A percentile compares a stretch with the other conserved stretches of the same genome.
Conservation (phyloP, 306 rosid genomes). For the Rosa lucieae region DNA sequence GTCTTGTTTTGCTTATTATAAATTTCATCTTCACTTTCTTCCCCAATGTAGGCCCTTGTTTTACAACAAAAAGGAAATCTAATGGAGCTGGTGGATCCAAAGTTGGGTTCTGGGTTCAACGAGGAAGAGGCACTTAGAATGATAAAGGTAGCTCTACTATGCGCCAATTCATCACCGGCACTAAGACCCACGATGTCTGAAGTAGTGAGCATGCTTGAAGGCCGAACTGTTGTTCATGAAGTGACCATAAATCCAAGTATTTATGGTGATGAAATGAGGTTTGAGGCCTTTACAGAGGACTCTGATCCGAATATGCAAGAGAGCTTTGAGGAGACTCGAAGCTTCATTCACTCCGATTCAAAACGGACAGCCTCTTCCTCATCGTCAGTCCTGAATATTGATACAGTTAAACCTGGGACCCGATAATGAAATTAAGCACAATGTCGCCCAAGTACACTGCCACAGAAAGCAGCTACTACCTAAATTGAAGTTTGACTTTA, state of each 20-base stretch:
- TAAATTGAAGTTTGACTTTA: neutral
- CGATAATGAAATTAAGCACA: too few relatives aligned
- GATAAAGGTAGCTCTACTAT: slow-evolving; percentile 53
- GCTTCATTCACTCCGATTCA: neutral
- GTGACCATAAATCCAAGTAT: slow-evolving; percentile 23
- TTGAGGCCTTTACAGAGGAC: slow-evolving; percentile 41
- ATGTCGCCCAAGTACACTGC: neutral
- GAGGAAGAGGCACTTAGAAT: slow-evolving; percentile 38
- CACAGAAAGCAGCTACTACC: neutral
- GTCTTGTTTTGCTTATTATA: neutral
- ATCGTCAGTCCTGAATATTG: neutral
- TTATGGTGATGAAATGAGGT: slow-evolving; percentile 37
- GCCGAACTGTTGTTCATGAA: slow-evolving; percentile 41
- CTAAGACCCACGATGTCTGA: slow-evolving; percentile 57
- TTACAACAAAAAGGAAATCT: slow-evolving; percentile 30
- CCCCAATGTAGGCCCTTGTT: slow-evolving; percentile 30
- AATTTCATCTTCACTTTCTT: neutral
- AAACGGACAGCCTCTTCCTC: slow-evolving; percentile 16
- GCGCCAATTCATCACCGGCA: slow-evolving; percentile 44
- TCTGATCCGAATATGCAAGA: neutral
- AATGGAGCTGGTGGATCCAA: slow-evolving; percentile 55
- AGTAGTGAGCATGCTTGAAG: slow-evolving; percentile 68
- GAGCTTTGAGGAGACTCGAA: neutral
- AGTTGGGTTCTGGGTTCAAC: slow-evolving; percentile 41
- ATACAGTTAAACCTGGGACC: neutral